phyloP scores from a whole-genome alignment of 495 filamentous ascomycete genomes.

The Hypoxylon lienhwacheense region DNA sequence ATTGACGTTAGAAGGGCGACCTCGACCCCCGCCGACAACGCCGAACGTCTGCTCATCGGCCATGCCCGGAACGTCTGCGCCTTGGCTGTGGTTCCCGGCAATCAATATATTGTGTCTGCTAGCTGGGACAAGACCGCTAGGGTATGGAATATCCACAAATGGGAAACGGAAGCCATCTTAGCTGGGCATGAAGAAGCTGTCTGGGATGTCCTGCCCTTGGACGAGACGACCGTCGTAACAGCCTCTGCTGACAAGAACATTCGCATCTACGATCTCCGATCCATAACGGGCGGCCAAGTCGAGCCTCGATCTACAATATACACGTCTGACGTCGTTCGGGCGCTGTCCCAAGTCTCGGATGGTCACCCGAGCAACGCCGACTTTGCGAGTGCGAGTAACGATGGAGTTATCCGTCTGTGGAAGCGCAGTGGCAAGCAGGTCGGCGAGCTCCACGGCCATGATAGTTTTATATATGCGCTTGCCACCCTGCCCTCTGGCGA shows the following conservation, averaged over 20 bases:
- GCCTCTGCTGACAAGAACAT: slow-evolving; percentile 91
- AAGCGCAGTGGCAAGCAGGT: slow-evolving; percentile 72
- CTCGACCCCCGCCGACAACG: slow-evolving; percentile 64
- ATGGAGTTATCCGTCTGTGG: slow-evolving; percentile 83
- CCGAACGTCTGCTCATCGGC: slow-evolving; percentile 82
- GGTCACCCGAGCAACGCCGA: slow-evolving; percentile 78
- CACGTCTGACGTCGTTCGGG: slow-evolving; percentile 82
- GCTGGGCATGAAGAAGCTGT: slow-evolving; percentile 75
- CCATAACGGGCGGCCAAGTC: slow-evolving; percentile 74
- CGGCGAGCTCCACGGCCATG: slow-evolving; percentile 79
- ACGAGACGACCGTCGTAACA: slow-evolving; percentile 78
- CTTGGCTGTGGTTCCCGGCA: slow-evolving; percentile 72
- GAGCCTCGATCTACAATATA: slow-evolving; percentile 72
- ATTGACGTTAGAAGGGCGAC: slow-evolving; percentile 82
- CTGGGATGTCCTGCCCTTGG: slow-evolving; percentile 87
- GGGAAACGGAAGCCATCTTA: slow-evolving; percentile 71
- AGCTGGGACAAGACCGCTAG: slow-evolving; percentile 90
- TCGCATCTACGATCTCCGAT: slow-evolving; percentile 70
- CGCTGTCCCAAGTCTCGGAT: slow-evolving; percentile 77
- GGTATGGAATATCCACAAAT: slow-evolving; percentile 74
- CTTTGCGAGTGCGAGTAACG: slow-evolving; percentile 88
- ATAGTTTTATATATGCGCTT: slow-evolving; percentile 93
- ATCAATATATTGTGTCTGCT: slow-evolving; percentile 79
- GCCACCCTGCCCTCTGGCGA: slow-evolving; percentile 77
- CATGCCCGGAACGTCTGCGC: slow-evolving; percentile 86